phyloP scores from a whole-genome alignment of 768 basidiomycete species.

The Hygrophorus russula region DNA sequence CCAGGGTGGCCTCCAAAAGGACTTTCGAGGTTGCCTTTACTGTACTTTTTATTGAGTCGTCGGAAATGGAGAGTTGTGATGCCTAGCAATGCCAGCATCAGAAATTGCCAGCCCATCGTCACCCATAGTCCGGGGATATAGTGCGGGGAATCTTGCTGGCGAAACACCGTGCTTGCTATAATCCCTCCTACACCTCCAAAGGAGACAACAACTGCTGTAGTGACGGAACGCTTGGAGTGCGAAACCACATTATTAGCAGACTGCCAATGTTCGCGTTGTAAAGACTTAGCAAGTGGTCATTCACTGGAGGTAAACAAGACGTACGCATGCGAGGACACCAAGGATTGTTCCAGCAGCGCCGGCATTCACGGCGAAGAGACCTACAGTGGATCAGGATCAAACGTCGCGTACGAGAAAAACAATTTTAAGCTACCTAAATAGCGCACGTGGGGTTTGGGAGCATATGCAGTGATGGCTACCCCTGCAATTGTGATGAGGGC shows the following conservation, averaged over 20 bases:
- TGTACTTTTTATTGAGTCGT: too few relatives aligned
- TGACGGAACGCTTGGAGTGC: slow-evolving; percentile 37
- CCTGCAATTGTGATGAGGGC: slow-evolving; percentile 29
- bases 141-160: slow-evolving; percentile 30
- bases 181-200: slow-evolving; percentile 41
- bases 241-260: slow-evolving; percentile 39
- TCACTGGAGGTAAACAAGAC: slow-evolving; percentile 5
- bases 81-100: slow-evolving; percentile 28
- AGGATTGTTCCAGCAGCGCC: slow-evolving; percentile 35
- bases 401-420: too few relatives aligned
- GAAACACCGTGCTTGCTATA: slow-evolving; percentile 35
- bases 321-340: slow-evolving; percentile 38
- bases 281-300: too few relatives aligned
- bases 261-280: too few relatives aligned
- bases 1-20: too few relatives aligned
- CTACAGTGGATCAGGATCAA: slow-evolving; percentile 14
- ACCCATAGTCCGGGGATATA: slow-evolving; percentile 37
- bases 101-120: slow-evolving; percentile 32
- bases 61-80: slow-evolving; percentile 28
- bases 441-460: slow-evolving; percentile 22
- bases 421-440: too few relatives aligned
- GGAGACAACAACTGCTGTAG: slow-evolving; percentile 30
- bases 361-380: slow-evolving; percentile 33
- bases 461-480: slow-evolving; percentile 29
- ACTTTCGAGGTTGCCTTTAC: too few relatives aligned